Conservation (phyloP, 2,329 filamentous ascomycete species). For the Scorias spongiosa region DNA sequence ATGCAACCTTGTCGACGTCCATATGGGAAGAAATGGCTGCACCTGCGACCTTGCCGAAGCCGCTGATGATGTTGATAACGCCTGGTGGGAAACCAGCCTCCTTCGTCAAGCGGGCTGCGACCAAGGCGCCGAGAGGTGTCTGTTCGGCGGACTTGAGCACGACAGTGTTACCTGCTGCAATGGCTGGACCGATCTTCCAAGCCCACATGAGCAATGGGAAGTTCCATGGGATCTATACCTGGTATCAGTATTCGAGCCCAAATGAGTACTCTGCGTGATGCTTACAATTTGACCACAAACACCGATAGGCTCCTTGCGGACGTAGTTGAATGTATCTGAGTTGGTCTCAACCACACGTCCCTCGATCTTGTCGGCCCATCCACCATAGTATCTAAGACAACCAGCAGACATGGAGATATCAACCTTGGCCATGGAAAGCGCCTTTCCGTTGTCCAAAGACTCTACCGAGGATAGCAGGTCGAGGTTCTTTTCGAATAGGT, state of each 20-base stretch:
- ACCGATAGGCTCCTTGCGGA: constrained; percentile 54
- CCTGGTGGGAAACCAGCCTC: constrained; percentile 67
- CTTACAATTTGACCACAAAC: constrained; percentile 63
- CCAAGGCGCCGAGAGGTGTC: constrained; percentile 55
- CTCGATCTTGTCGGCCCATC: constrained; percentile 83
- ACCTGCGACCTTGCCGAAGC: constrained; percentile 64
- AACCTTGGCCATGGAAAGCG: constrained; percentile 57
- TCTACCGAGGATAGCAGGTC: constrained; percentile 69
- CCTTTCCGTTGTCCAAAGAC: constrained; percentile 79
- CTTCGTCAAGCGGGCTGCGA: constrained; percentile 50
- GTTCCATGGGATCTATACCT: constrained; percentile 42
- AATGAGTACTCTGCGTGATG: neutral
- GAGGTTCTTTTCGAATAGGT: constrained; percentile 62
- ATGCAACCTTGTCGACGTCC: constrained; percentile 71
- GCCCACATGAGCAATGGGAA: constrained; percentile 67
- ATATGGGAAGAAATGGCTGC: constrained; percentile 62
- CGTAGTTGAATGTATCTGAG: constrained; percentile 71
- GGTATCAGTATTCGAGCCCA: neutral
- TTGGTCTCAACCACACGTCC: constrained; percentile 74
- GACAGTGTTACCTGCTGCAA: constrained; percentile 57
- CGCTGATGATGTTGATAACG: constrained; percentile 63
- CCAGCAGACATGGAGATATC: constrained; percentile 55
- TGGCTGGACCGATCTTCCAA: constrained; percentile 68
- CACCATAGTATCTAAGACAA: constrained; percentile 72
- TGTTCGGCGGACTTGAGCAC: constrained; percentile 65